A percentile compares a stretch with the other conserved stretches of the same genome.
These are phyloP conservation scores for Vachellia pachyceras DNA, from an alignment of 306 rosid genomes.

Conservation along the genomic window DNA sequence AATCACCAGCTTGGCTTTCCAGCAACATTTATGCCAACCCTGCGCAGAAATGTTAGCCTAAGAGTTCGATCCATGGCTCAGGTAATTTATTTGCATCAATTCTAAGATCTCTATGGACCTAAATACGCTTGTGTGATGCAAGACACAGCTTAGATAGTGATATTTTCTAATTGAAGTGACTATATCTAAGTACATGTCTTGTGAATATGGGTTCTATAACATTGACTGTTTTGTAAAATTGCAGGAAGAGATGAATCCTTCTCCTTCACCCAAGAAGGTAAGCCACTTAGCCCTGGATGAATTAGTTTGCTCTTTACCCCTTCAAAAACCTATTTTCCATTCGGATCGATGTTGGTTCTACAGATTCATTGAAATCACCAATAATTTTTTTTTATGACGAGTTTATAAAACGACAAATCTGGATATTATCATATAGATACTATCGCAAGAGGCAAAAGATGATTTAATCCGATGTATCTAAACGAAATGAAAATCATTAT, in stretches of 20 bases:
- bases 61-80: constrained; percentile 51
- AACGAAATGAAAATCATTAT: not conserved
- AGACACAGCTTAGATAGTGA: not conserved
- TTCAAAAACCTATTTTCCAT: too few species aligned
- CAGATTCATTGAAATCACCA: too few species aligned
- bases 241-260: too few species aligned
- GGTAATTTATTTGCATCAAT: constrained; percentile 29
- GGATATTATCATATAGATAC: not conserved
- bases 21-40: constrained; percentile 1
- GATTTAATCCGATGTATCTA: not conserved
- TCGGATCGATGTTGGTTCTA: too few species aligned
- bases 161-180: too few species aligned
- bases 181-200: not conserved
- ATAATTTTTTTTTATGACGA: fast-evolving
- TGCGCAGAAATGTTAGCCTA: constrained; percentile 33
- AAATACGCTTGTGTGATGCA: not conserved
- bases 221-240: too few species aligned
- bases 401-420: not conserved
- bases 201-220: not conserved
- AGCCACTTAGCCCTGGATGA: constrained; percentile 3
- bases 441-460: not conserved
- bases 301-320: not conserved
- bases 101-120: too few species aligned
- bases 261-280: too few species aligned
- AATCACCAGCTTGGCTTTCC: constrained; percentile 45